Evolutionary conservation across 73 alveolate genomes (phyloP), one percentile per base, ranked within the genome.

Genomic region (Blepharisma japonicum): DNA sequence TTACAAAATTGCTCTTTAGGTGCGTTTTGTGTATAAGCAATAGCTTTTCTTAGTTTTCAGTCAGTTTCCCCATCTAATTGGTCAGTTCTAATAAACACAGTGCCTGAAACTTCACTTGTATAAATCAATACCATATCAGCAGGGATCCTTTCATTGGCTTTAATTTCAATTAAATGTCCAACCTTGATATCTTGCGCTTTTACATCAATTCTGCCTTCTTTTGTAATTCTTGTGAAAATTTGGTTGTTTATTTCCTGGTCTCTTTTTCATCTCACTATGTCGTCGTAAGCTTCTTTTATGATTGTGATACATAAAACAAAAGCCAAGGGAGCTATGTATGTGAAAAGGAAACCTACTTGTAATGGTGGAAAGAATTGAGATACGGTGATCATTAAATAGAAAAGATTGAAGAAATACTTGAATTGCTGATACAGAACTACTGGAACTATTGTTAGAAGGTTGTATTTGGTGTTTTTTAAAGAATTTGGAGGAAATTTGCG

Each of bases 51-150:
- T 23, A 92, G 84, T 80, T 97, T 97, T 99, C 99, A 96, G 81
- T 96, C 99, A 1, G 99, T 96, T 78, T 96, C 99, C 47, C 99
- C 99, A 84, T 96, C 99, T n/a, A 96, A 76, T 79, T 96, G 93
- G 82, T 96, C 99, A 1, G 99, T 96, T 70, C 96, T 94, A 20
- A 96, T 90, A 67, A 89, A 91, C 7, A 88, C 90, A 11, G 87
- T 71, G 6, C 97, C 97, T 6, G 79, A 55, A 6, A 54, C 79
- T 56, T 74, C 86, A 56, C 87, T 82, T 7, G 99, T 87, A 83
- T 84, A 84, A 7, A 94, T 79, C 45, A 94, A 84, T 6, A 94
- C 27, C 87, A 94, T 68, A 82, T 94, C 99, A 39, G 98, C 98
- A 1, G 99, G 99, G 14, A 94, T 85, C 77, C 99, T 79, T 79